Evolutionary conservation across 2,329 filamentous ascomycete genomes (phyloP).

Genomic region (Epichloe uncinata): DNA sequence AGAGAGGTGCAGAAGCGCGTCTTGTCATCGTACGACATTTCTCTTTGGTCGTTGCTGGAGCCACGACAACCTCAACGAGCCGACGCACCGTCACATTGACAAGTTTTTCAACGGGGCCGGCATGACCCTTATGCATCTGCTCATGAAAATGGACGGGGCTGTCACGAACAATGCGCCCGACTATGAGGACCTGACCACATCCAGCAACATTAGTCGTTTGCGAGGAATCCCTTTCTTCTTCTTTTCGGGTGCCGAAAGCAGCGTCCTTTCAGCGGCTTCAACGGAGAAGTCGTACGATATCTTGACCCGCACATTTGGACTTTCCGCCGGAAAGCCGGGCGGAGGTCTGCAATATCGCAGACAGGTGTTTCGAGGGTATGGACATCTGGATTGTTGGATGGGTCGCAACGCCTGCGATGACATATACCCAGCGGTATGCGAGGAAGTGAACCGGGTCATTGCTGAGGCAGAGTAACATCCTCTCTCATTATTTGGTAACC

Average conservation of each 20-base stretch:
- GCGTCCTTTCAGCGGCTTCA: constrained; percentile 38
- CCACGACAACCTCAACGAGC: constrained; percentile 51
- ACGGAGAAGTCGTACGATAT: constrained; percentile 41
- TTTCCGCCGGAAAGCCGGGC: constrained; percentile 13
- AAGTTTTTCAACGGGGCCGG: constrained; percentile 49
- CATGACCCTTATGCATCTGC: constrained; percentile 41
- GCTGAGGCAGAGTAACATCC: neutral
- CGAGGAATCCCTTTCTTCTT: constrained; percentile 40
- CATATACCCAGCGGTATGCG: constrained; percentile 41
- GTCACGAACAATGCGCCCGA: constrained; percentile 39
- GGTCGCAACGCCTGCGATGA: constrained; percentile 44
- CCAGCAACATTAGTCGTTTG: constrained; percentile 35
- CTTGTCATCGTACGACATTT: constrained; percentile 46
- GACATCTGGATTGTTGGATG: constrained; percentile 51
- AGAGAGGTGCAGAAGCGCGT: constrained; percentile 48
- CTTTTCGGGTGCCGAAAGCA: constrained; percentile 43
- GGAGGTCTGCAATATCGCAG: constrained; percentile 33
- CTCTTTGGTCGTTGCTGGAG: constrained; percentile 51
- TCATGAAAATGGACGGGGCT: constrained; percentile 41
- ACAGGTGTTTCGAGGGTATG: constrained; percentile 41
- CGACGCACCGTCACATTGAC: constrained; percentile 48
- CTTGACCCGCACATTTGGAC: constrained; percentile 37
- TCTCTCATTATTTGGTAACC: neutral
- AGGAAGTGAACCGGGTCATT: constrained; percentile 39
- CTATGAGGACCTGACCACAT: constrained; percentile 33